Base-by-base conservation (phyloP, 176 grass and related monocot genomes). In the Phyllostachys edulis region DNA sequence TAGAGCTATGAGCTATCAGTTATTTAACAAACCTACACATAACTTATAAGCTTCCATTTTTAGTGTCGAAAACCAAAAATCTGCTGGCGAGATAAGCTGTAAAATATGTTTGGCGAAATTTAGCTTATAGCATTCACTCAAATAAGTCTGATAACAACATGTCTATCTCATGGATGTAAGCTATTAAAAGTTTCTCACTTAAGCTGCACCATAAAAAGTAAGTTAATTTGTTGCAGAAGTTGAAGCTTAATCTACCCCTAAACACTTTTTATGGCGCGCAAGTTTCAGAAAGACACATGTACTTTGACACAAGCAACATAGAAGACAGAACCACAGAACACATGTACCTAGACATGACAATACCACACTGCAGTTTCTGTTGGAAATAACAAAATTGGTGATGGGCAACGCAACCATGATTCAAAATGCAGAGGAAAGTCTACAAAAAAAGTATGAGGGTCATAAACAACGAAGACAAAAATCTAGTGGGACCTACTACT, bases 181-280 rank as follows among this genome's bases (percentile, higher is more conserved):
- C 42, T 44, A 77, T 9, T 41, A 82, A 59, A 80, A 82, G 65
- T 59, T 78, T 72, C 55, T 20, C 62, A 59, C 26, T 59, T 44
- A 84, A 85, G 71, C 34, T 67, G 46, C 15, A 26, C 61, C 4
- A 29, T 24, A 76, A 26, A 68, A 57, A 57, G 47, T 36, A 21
- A 57, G 6, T 41, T 39, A 18, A 44, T 78, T 78, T 26, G 47
- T 62, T 84, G 69, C 11, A 82, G 42, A 76, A 54, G 16, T 40
- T 42, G 46, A 67, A 67, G 23, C 47, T 37, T 68, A 55, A 21
- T 55, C n/a, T 73, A 52, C 21, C 7, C 5, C 56, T 50, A 54
- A 71, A 17, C 64, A 63, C 7, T 54, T 77, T 17, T n/a, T 38
- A 34, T 51, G 34, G 32, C 7, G 6, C 3, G 5, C 18, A 64